Conservation (phyloP, 179 eudicot species). For the Silene noctiflora region DNA sequence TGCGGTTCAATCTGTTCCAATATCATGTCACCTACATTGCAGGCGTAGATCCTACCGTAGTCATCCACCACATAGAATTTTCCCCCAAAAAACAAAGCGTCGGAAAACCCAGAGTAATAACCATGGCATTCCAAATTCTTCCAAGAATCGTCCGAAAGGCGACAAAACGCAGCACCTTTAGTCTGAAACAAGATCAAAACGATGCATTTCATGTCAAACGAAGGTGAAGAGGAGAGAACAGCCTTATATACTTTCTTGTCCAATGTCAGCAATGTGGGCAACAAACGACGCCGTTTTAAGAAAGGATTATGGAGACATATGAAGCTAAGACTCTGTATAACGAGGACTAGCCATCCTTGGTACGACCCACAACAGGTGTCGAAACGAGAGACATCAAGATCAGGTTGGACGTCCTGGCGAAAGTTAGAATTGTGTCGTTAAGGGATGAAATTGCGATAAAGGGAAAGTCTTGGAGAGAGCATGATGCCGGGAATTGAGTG, state of each 20-base stretch:
- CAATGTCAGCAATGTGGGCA: slow-evolving; percentile 2
- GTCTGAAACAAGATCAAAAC: slow-evolving; percentile 15
- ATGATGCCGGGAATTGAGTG: slow-evolving; percentile 21
- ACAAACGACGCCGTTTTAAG: background rate
- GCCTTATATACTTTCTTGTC: slow-evolving; percentile 1
- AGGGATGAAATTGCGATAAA: slow-evolving; percentile 7
- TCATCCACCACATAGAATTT: slow-evolving; percentile 26
- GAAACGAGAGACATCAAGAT: background rate
- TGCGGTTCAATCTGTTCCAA: slow-evolving; percentile 1
- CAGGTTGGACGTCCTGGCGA: background rate
- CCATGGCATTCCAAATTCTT: background rate
- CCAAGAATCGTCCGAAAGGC: slow-evolving; percentile 21
- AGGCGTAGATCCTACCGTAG: slow-evolving; percentile 19
- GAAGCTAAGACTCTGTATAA: background rate
- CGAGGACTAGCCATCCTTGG: slow-evolving; percentile 20
- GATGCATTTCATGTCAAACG: slow-evolving; percentile 5
- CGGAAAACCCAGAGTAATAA: slow-evolving; percentile 12
- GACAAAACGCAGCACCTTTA: slow-evolving; percentile 23
- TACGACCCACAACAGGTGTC: slow-evolving; percentile 23
- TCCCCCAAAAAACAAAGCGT: slow-evolving; percentile 19
- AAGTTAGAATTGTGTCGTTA: background rate
- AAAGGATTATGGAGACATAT: slow-evolving; percentile 23
- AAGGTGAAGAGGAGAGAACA: slow-evolving; percentile 22
- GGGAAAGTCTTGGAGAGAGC: background rate
- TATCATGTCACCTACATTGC: background rate